These are phyloP conservation scores for Trichothecium roseum DNA, from an alignment of 2,329 filamentous ascomycete genomes.

Conservation along the genomic window DNA sequence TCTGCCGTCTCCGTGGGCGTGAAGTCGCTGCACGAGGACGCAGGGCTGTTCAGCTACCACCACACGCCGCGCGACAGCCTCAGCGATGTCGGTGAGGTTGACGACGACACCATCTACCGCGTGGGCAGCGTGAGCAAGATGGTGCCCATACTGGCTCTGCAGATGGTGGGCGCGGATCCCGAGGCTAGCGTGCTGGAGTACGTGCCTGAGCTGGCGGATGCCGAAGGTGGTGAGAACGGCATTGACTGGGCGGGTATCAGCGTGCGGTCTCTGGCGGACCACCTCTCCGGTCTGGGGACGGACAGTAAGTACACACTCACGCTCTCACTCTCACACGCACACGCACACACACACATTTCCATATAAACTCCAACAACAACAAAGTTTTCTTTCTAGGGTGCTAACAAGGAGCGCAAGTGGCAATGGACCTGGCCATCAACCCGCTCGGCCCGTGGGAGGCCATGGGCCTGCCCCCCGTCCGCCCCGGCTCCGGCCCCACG, in stretches of 20 bases:
- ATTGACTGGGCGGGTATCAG: conserved; percentile 38
- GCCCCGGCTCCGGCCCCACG: conserved; percentile 14
- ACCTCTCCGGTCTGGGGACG: conserved; percentile 30
- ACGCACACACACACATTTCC: too few relatives aligned
- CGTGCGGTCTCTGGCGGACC: conserved; percentile 30
- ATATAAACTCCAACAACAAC: too few relatives aligned
- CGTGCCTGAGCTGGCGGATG: conserved; percentile 24
- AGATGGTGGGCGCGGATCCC: conserved; percentile 18
- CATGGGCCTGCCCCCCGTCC: conserved; percentile 20
- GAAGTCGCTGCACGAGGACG: conserved; percentile 25
- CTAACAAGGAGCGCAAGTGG: conserved; percentile 13
- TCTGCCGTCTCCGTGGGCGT: conserved; percentile 25
- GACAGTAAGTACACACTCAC: conserved; percentile 19
- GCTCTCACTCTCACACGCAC: neutral
- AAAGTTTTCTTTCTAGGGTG: neutral
- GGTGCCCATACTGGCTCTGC: conserved; percentile 20
- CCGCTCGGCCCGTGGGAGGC: conserved; percentile 14
- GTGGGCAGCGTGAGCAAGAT: conserved; percentile 25
- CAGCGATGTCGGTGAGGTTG: conserved; percentile 14
- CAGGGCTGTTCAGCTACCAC: conserved; percentile 24
- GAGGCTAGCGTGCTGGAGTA: conserved; percentile 34
- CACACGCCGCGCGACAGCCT: conserved; percentile 21
- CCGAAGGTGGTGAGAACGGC: conserved; percentile 17
- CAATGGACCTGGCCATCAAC: conserved; percentile 19
- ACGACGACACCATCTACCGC: conserved; percentile 21